Base-by-base conservation (phyloP, 2,329 filamentous ascomycete genomes). In the Fusarium sp. region DNA sequence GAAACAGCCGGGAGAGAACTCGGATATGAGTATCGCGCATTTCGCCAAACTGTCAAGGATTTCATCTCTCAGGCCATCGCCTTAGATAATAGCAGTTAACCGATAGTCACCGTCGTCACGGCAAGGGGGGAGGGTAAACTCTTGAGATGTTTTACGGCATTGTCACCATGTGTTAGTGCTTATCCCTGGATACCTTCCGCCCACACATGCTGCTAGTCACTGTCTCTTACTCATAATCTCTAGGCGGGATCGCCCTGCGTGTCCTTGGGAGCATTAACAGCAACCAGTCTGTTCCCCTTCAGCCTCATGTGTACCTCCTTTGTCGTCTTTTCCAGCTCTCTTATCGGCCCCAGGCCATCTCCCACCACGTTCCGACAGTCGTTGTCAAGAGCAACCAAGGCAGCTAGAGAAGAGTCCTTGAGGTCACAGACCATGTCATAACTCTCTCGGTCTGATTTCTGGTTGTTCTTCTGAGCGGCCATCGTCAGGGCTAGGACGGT, bases 1-100 rank as follows among this genome's bases (percentile, higher is more conserved):
- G 78, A 81, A 64, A 83, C 81, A 10, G 82, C 82, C 10, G 80
- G 80, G 4, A 78, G 74, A 20, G 84, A 86, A 63, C 74, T 87
- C 24, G 83, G 84, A 1, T 69, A 83, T 14, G 66, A 73, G 40
- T 87, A 85, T 65, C 75, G 72, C 12, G 36, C 75, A 0, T 84
- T 85, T 66, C 74, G 72, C 62, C 69, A 82, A 16, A 84, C 83
- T 1, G 80, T 85, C 2, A 63, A 74, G 6, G 81, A 84, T 49
- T 76, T 84, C 4, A 72, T 83, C 6, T 62, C 63, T 0, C 78
- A 81, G 49, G 75, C 67, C 5, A 80, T 55, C n/a, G 22, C 22
- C 2, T 17, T 46, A 1, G 22, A 24, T 1, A 44, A 22, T 4
- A 16, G 12, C 20, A 44, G 40, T 24, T 44, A 44, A 42, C n/a